Evolutionary conservation across 2,329 filamentous ascomycete species (phyloP).

Genomic region (Malbranchea zuffiana): DNA sequence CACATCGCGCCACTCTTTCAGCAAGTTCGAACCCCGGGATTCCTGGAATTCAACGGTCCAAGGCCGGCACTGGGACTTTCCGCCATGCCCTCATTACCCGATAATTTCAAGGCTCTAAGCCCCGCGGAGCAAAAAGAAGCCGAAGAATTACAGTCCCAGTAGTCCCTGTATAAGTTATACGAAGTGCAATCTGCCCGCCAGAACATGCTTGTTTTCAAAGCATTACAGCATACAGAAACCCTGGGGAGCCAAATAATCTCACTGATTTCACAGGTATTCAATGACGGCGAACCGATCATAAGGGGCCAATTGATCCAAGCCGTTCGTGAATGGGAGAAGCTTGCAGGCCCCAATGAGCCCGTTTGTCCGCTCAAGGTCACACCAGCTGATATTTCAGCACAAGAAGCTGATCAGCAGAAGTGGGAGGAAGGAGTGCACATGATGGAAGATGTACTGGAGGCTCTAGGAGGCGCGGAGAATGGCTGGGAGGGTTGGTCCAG

Average conservation of each 20-base stretch:
- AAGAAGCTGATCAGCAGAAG: constrained; percentile 5
- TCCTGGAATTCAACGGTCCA: constrained; percentile 2
- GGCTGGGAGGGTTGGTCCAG: constrained; percentile 8
- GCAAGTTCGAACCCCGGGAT: constrained; percentile 12
- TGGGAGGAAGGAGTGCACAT: constrained; percentile 9
- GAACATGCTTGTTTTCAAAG: constrained; percentile 6
- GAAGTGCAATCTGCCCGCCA: constrained; percentile 4
- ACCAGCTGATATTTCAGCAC: constrained; percentile 3
- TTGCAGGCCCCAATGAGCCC: background rate
- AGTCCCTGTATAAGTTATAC: constrained; percentile 8
- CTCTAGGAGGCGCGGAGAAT: constrained; percentile 6
- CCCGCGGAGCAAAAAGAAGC: constrained; percentile 3
- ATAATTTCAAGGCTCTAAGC: constrained; percentile 1
- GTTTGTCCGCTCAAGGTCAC: constrained; percentile 6
- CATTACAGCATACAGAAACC: constrained; percentile 3
- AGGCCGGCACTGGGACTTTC: background rate
- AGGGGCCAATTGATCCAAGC: constrained; percentile 6
- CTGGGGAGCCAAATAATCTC: constrained; percentile 4
- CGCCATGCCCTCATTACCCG: constrained; percentile 1
- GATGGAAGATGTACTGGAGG: constrained; percentile 7
- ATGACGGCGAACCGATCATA: constrained; percentile 8
- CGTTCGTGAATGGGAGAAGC: constrained; percentile 5
- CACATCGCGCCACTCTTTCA: constrained; percentile 23
- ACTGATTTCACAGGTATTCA: constrained; percentile 4
- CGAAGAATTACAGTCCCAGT: constrained; percentile 1